phyloP scores from a whole-genome alignment of 345 rosid genomes.

The Crucihimalaya himalaica region DNA sequence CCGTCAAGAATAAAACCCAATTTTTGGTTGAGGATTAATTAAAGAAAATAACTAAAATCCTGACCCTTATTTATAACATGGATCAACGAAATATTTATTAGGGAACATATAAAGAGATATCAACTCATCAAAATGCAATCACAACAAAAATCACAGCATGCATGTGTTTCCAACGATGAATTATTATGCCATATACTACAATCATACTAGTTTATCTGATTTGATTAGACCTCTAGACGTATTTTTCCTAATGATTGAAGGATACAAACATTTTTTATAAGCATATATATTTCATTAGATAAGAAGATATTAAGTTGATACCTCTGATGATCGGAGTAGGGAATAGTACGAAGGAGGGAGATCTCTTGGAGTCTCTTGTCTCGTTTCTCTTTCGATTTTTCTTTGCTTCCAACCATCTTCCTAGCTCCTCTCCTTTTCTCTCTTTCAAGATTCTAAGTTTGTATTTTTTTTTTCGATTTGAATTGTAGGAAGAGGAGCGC shows the following conservation, averaged over 20 bases:
- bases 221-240: not conserved
- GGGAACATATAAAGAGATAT: not conserved
- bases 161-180: not conserved
- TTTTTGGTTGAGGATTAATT: not conserved
- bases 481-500: not conserved
- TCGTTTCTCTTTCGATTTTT: constrained; percentile 65
- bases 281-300: not conserved
- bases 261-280: not conserved
- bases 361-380: constrained; percentile 80
- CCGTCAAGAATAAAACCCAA: not conserved
- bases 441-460: not conserved
- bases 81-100: not conserved
- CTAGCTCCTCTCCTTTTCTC: not conserved
- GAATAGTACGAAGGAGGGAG: constrained; percentile 87
- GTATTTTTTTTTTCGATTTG: not conserved
- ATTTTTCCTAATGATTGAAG: not conserved
- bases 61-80: not conserved
- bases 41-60: not conserved
- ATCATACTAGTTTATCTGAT: not conserved
- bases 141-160: not conserved
- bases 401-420: constrained; percentile 59
- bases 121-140: not conserved
- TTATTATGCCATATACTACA: not conserved
- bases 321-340: constrained; percentile 95
- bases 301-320: constrained; percentile 26